These are phyloP conservation scores for Colletotrichum lentis DNA, from an alignment of 2,329 filamentous ascomycete genomes.

Conservation along the genomic window DNA sequence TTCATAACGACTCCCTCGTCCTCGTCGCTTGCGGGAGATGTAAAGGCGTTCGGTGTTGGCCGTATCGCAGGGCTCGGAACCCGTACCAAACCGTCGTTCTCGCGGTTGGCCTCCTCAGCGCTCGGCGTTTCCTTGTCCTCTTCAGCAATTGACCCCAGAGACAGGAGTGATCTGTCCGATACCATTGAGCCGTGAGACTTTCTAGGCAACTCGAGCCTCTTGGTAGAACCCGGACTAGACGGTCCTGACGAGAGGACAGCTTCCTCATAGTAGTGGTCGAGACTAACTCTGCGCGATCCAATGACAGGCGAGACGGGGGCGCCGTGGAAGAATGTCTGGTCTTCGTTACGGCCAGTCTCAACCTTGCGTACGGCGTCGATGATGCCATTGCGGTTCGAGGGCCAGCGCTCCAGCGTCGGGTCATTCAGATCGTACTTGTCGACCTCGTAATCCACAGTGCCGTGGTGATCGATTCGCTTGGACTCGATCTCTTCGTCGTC, in stretches of 20 bases:
- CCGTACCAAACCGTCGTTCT: slow-evolving; percentile 35
- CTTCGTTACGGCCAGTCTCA: slow-evolving; percentile 54
- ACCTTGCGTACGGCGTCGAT: slow-evolving; percentile 57
- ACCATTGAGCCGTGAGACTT: slow-evolving; percentile 40
- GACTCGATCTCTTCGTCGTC: slow-evolving; percentile 42
- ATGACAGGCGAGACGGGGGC: slow-evolving; percentile 49
- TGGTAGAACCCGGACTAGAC: slow-evolving; percentile 46
- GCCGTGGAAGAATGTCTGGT: slow-evolving; percentile 50
- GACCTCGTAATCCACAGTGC: slow-evolving; percentile 39
- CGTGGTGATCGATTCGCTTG: slow-evolving; percentile 20
- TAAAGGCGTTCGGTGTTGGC: slow-evolving; percentile 39
- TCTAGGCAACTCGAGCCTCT: slow-evolving; percentile 45
- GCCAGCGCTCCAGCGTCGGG: slow-evolving; percentile 59
- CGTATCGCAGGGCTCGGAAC: slow-evolving; percentile 45
- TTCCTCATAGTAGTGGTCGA: slow-evolving; percentile 50
- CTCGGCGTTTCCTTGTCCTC: slow-evolving; percentile 39
- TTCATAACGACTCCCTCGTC: slow-evolving; percentile 53
- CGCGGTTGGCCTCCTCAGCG: slow-evolving; percentile 32
- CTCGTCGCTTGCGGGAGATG: slow-evolving; percentile 48
- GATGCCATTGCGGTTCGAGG: slow-evolving; percentile 55
- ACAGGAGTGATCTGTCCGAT: slow-evolving; percentile 50
- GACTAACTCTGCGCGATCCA: slow-evolving; percentile 46
- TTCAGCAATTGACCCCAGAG: slow-evolving; percentile 58
- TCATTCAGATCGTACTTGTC: slow-evolving; percentile 54
- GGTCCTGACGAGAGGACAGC: slow-evolving; percentile 47